Conservation (phyloP, 306 rosid species). For the Cucurbita ficifolia region DNA sequence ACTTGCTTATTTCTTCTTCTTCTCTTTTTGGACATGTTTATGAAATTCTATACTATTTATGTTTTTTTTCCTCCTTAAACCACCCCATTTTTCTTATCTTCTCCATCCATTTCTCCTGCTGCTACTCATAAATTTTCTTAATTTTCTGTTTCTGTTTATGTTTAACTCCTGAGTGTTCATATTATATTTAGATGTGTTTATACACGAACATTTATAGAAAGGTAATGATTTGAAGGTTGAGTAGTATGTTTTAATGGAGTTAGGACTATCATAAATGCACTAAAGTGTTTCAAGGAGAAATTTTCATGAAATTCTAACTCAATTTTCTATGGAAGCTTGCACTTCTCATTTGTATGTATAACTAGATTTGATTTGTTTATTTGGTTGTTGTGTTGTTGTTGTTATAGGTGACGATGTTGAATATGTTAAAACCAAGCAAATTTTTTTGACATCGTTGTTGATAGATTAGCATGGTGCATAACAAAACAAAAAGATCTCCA, state of each 20-base stretch:
- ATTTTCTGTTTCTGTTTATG: background rate
- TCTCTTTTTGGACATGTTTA: too few species aligned
- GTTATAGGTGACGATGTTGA: background rate
- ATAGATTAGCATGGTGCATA: background rate
- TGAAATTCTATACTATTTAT: too few species aligned
- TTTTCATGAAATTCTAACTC: background rate
- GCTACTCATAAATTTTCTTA: background rate
- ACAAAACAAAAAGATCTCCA: slow-evolving; percentile 3
- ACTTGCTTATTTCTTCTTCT: too few species aligned
- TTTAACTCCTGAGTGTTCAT: background rate
- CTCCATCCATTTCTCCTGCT: too few species aligned
- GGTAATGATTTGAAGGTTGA: background rate
- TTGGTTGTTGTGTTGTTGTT: background rate
- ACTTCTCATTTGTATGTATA: background rate
- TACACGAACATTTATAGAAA: background rate
- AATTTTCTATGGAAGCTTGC: background rate
- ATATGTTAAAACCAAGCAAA: background rate
- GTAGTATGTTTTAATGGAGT: background rate
- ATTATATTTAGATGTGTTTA: background rate
- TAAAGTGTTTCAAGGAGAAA: background rate
- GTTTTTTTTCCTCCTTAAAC: too few species aligned
- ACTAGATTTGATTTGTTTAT: background rate
- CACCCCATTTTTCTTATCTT: too few species aligned
- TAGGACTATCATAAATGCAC: background rate
- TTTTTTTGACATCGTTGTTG: background rate